Base-by-base conservation (phyloP, 495 filamentous ascomycete species). In the Neurospora sp. region DNA sequence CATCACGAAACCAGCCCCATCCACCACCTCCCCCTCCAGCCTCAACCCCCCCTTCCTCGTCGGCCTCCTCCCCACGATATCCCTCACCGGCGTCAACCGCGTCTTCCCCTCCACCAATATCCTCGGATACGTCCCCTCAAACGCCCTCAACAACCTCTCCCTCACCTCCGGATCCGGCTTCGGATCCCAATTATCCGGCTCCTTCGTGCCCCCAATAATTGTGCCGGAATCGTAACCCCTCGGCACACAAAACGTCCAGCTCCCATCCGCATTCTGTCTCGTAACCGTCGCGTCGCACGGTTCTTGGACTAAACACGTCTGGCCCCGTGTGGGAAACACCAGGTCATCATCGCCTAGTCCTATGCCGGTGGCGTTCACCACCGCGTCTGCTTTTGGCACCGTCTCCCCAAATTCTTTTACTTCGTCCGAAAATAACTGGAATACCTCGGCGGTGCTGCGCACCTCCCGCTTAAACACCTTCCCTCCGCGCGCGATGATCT, bases 141-240 rank as follows among this genome's bases (percentile, higher is more conserved):
- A 82, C 16, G 72, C 84, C 9, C 72, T 72, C 40, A 91, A 80
- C 31, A 91, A 77, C 18, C 72, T 76, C 72, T 84, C 82, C 41
- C 88, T 79, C 9, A 84, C 85, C 73, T 87, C 86, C 11, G 72
- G 72, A 0, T 80, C 84, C 4, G 88, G 86, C 60, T 83, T 80
- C 2, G 83, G 81, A 73, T 86, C 83, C 87, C 87, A 90, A 73
- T 90, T 81, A 70, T 86, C 79, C 2, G 86, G 84, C 75, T 91
- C 86, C 74, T 90, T 91, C 7, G 89, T 91, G 0, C 89, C 90
- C 16, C 90, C 90, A 66, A 91, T 87, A 35, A 91, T 82, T 0
- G 89, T 91, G 0, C 89, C 90, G 1, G 89, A 88, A 6, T 86
- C 83, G 27, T 89, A 86, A 3, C 85, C 86, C 2, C 90, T 86